Evolutionary conservation across 352 stramenopile genomes (phyloP).

Genomic region (Globisporangium ultimum): DNA sequence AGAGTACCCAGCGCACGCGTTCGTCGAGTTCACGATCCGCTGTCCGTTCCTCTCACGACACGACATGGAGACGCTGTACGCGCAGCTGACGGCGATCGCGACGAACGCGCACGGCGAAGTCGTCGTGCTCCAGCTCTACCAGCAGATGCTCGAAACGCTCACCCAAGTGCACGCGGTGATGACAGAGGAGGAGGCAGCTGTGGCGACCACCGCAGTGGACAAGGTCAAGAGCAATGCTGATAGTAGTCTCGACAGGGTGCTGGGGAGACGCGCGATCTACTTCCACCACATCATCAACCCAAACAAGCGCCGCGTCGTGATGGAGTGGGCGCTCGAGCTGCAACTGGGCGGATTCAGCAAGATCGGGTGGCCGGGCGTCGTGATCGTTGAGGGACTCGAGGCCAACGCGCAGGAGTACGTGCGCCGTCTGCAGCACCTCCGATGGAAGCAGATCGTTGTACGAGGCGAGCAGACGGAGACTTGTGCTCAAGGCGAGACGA

Average conservation of each 20-base stretch:
- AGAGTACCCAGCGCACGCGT: slow-evolving; percentile 28
- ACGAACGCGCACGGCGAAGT: slow-evolving; percentile 35
- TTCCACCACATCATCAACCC: slow-evolving; percentile 82
- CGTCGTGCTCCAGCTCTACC: slow-evolving; percentile 57
- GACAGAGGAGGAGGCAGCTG: neutral
- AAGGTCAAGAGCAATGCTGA: neutral
- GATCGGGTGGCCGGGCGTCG: slow-evolving; percentile 79
- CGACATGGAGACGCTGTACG: slow-evolving; percentile 36
- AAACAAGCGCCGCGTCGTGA: slow-evolving; percentile 67
- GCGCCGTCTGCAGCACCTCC: slow-evolving; percentile 60
- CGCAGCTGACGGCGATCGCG: slow-evolving; percentile 28
- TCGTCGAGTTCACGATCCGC: slow-evolving; percentile 38
- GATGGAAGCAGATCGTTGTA: slow-evolving; percentile 82
- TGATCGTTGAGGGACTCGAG: slow-evolving; percentile 69
- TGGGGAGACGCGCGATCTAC: slow-evolving; percentile 75
- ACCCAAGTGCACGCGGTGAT: slow-evolving; percentile 12
- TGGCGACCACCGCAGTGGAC: too few relatives aligned
- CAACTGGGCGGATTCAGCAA: slow-evolving; percentile 70
- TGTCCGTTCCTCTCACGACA: slow-evolving; percentile 43
- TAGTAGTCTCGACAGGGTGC: slow-evolving; percentile 6
- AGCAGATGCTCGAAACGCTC: slow-evolving; percentile 56
- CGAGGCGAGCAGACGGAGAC: slow-evolving; percentile 64
- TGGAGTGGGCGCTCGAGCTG: slow-evolving; percentile 70
- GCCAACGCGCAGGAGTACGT: slow-evolving; percentile 63
- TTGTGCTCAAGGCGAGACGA: slow-evolving; percentile 1